These are phyloP conservation scores for Ustilago loliicola DNA, from an alignment of 1,284 basidiomycete genomes.

Conservation along the genomic window DNA sequence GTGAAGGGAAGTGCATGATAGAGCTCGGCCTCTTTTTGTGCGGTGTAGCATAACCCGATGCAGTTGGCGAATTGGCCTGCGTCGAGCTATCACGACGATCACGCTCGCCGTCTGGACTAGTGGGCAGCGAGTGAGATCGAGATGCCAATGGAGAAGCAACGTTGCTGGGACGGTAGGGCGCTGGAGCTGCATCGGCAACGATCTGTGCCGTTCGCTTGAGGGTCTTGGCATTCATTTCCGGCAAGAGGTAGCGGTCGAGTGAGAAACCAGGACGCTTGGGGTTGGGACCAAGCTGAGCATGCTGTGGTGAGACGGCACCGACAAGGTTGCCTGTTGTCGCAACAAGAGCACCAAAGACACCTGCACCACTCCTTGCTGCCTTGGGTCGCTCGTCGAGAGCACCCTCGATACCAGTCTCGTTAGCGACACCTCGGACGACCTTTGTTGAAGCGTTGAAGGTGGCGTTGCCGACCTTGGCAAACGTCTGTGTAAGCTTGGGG, in stretches of 20 bases:
- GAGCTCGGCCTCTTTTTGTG: constrained; percentile 45
- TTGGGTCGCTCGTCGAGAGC: constrained; percentile 73
- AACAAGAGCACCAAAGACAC: constrained; percentile 81
- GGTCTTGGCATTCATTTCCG: constrained; percentile 70
- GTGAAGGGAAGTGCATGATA: constrained; percentile 51
- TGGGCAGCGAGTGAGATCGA: constrained; percentile 44
- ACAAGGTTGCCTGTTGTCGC: constrained; percentile 78
- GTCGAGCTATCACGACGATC: constrained; percentile 46
- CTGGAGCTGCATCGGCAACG: constrained; percentile 65
- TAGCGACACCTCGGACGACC: constrained; percentile 59
- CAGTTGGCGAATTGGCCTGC: constrained; percentile 41
- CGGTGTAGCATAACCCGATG: constrained; percentile 43
- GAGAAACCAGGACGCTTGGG: constrained; percentile 79
- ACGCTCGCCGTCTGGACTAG: constrained; percentile 30
- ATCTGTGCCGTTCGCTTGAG: constrained; percentile 67
- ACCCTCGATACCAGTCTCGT: constrained; percentile 64
- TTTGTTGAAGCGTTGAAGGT: constrained; percentile 46
- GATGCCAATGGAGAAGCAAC: constrained; percentile 40
- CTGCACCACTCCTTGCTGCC: constrained; percentile 75
- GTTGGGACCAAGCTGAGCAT: constrained; percentile 76
- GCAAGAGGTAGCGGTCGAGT: constrained; percentile 75
- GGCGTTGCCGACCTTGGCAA: constrained; percentile 48
- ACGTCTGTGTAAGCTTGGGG: constrained; percentile 45
- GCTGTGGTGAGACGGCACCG: constrained; percentile 66
- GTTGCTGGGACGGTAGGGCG: constrained; percentile 46